Conservation (phyloP, 306 rosid species). For the Parietaria judaica region DNA sequence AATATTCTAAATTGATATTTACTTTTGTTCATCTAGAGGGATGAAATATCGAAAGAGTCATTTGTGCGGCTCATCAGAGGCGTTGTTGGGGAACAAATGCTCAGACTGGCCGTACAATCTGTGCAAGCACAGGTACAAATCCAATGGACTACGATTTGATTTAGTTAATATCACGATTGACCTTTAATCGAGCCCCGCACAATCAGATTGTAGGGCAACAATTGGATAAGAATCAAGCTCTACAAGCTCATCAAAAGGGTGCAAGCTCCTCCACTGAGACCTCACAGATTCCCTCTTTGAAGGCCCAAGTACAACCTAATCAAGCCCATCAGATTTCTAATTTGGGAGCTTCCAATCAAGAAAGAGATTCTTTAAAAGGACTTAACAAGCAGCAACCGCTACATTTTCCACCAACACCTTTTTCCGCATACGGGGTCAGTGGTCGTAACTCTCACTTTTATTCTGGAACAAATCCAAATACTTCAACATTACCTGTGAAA, state of each 20-base stretch:
- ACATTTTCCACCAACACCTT: conserved; percentile 47
- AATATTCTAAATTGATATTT: not conserved
- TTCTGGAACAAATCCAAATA: conserved; percentile 47
- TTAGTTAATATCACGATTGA: not conserved
- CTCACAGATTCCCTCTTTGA: conserved; percentile 43
- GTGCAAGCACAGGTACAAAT: conserved; percentile 59
- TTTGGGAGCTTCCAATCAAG: conserved; percentile 45
- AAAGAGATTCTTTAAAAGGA: conserved; percentile 57
- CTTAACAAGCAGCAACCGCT: conserved; percentile 54
- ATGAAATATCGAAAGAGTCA: conserved; percentile 72
- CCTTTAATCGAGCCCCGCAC: conserved; percentile 22
- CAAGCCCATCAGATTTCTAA: conserved; percentile 37
- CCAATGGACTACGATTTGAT: conserved; percentile 6
- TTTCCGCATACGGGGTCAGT: conserved; percentile 47
- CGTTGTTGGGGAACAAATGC: conserved; percentile 89
- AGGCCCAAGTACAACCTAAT: conserved; percentile 34
- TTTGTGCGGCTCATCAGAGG: conserved; percentile 70
- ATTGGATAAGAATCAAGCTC: conserved; percentile 49
- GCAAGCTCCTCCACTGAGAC: conserved; percentile 45
- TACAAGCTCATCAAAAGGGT: conserved; percentile 68
- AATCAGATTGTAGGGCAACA: conserved; percentile 29
- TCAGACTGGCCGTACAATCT: conserved; percentile 57
- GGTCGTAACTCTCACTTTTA: conserved; percentile 52
- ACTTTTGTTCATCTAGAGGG: conserved; percentile 41
- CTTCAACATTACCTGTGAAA: conserved; percentile 48